Conservation (phyloP, 2,329 filamentous ascomycete genomes). For the Emmonsiellopsis sp. region DNA sequence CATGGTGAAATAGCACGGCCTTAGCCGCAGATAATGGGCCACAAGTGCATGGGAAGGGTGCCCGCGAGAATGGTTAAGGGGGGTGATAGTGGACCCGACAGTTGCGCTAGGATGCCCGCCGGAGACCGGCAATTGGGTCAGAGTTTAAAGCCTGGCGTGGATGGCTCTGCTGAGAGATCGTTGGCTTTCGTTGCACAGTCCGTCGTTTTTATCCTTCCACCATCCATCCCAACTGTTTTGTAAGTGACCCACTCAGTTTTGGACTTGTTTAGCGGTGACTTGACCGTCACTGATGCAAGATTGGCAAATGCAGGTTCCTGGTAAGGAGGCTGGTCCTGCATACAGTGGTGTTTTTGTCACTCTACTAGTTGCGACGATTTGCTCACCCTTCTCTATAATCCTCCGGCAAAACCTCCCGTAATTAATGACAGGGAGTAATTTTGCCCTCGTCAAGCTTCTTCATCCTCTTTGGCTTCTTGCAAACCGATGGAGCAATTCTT, state of each 20-base stretch:
- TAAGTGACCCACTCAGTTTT: background rate
- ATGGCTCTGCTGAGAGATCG: slow-evolving; percentile 3
- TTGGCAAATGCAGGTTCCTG: slow-evolving; percentile 1
- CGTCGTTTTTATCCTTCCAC: slow-evolving; percentile 8
- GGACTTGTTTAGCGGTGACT: slow-evolving; percentile 2
- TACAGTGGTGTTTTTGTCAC: background rate
- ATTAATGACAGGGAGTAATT: too few relatives aligned
- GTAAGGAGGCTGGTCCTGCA: background rate
- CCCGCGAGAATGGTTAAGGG: slow-evolving; percentile 10
- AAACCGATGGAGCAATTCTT: too few relatives aligned
- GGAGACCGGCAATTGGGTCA: slow-evolving; percentile 7
- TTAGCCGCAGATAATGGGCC: slow-evolving; percentile 7
- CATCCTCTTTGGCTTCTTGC: too few relatives aligned
- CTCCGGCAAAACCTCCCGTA: too few relatives aligned
- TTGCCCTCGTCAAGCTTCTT: too few relatives aligned
- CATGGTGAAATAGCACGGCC: background rate
- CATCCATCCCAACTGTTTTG: slow-evolving; percentile 7
- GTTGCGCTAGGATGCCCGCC: background rate
- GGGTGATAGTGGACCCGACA: slow-evolving; percentile 5
- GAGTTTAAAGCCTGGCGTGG: background rate
- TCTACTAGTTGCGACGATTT: background rate
- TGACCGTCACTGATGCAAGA: slow-evolving; percentile 3
- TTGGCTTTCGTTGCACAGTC: slow-evolving; percentile 7
- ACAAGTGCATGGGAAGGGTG: slow-evolving; percentile 4
- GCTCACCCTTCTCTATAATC: too few relatives aligned